These are phyloP conservation scores for Lactarius akahatsu DNA, from an alignment of 768 basidiomycete species.

Conservation along the genomic window DNA sequence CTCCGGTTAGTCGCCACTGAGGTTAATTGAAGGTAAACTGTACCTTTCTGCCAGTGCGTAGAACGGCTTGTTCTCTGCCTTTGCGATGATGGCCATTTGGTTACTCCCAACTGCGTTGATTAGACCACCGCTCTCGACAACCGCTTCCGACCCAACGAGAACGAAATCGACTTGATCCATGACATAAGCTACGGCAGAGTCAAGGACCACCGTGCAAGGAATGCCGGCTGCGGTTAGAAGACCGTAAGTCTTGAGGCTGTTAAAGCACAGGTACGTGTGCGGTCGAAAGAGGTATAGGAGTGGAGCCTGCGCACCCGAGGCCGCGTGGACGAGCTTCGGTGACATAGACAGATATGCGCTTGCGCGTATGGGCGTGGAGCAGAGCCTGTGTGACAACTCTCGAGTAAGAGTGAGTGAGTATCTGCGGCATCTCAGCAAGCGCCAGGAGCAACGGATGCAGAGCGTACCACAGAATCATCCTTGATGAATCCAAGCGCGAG, in stretches of 20 bases:
- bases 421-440: slow-evolving; percentile 47
- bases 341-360: slow-evolving; percentile 96
- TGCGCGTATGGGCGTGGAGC: slow-evolving; percentile 83
- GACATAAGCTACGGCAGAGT: slow-evolving; percentile 94
- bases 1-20: slow-evolving; percentile 5
- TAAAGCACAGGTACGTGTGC: slow-evolving; percentile 17
- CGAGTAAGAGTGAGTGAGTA: slow-evolving; percentile 96
- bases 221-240: slow-evolving; percentile 85
- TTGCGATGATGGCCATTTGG: slow-evolving; percentile 95
- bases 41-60: slow-evolving; percentile 93
- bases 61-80: slow-evolving; percentile 91
- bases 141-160: slow-evolving; percentile 95
- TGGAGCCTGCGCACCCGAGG: slow-evolving; percentile 59
- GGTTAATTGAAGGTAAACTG: neutral
- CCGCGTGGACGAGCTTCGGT: slow-evolving; percentile 93
- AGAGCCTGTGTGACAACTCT: slow-evolving; percentile 93
- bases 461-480: slow-evolving; percentile 81
- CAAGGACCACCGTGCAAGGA: slow-evolving; percentile 91
- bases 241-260: slow-evolving; percentile 88
- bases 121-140: slow-evolving; percentile 93
- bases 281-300: slow-evolving; percentile 22
- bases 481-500: slow-evolving; percentile 90
- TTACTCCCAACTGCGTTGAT: slow-evolving; percentile 94
- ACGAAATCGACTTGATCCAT: slow-evolving; percentile 97
- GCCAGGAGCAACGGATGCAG: slow-evolving; percentile 25